A percentile compares a stretch with the other conserved stretches of the same genome.
phyloP scores from a whole-genome alignment of 2,329 filamentous ascomycete species.

The Colletotrichum musicola region DNA sequence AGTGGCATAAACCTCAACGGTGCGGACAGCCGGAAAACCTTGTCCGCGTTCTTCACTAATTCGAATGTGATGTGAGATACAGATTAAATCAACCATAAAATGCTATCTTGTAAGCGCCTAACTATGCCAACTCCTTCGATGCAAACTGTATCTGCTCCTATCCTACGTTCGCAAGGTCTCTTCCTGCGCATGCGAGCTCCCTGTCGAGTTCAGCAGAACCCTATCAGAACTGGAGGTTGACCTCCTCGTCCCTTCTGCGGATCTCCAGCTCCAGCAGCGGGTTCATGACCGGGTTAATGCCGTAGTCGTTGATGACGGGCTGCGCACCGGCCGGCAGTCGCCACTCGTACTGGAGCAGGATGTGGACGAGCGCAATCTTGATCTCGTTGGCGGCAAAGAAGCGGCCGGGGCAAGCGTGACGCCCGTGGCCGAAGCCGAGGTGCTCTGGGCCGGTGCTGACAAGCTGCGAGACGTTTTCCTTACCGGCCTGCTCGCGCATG shows the following conservation, averaged over 20 bases:
- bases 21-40: not conserved
- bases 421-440: slow-evolving; percentile 52
- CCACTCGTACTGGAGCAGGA: slow-evolving; percentile 30
- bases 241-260: slow-evolving; percentile 3
- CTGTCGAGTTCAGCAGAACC: not conserved
- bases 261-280: slow-evolving; percentile 15
- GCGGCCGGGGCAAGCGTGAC: slow-evolving; percentile 53
- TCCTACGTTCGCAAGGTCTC: no score
- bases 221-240: not conserved
- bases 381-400: slow-evolving; percentile 54
- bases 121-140: not conserved
- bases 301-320: slow-evolving; percentile 8
- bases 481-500: slow-evolving; percentile 23
- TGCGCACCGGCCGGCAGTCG: slow-evolving; percentile 1
- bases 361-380: slow-evolving; percentile 44
- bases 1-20: not conserved
- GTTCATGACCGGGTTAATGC: not conserved
- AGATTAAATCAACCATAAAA: not conserved
- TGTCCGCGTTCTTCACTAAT: not conserved
- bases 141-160: not conserved
- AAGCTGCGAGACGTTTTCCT: slow-evolving; percentile 51
- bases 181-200: no score
- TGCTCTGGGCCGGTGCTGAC: slow-evolving; percentile 52
- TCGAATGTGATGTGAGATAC: not conserved
- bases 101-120: not conserved